Conservation (phyloP, 1,284 basidiomycete genomes). For the Puccinia sorghi region DNA sequence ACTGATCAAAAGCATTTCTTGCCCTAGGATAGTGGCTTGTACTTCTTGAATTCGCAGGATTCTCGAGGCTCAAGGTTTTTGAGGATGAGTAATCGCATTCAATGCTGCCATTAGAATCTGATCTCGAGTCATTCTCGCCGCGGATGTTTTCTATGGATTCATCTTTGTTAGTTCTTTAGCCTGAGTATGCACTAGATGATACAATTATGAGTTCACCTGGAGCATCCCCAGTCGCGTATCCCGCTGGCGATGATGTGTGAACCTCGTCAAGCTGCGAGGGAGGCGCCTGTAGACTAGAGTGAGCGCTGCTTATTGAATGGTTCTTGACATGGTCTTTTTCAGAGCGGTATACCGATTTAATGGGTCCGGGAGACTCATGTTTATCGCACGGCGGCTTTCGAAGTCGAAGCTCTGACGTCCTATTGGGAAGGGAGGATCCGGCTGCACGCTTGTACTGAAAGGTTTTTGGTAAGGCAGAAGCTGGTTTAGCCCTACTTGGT, state of each 20-base stretch:
- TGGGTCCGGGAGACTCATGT: background rate
- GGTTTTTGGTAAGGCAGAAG: background rate
- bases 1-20: background rate
- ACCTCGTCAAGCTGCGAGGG: background rate
- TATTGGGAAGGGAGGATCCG: background rate
- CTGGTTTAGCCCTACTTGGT: background rate
- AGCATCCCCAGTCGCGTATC: background rate
- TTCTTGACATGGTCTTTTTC: background rate
- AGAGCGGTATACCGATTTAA: background rate
- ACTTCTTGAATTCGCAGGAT: background rate
- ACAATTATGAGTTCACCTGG: background rate
- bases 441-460: background rate
- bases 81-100: constrained; percentile 5
- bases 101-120: constrained; percentile 5
- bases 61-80: background rate
- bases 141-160: background rate
- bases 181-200: background rate
- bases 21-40: background rate
- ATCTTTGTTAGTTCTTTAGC: background rate
- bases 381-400: constrained; percentile 15
- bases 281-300: background rate
- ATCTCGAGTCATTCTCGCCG: background rate
- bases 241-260: constrained; percentile 2
- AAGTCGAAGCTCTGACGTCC: background rate
- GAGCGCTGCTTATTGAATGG: background rate